Percentiles rank a stretch among this genome's conserved stretches.
Evolutionary conservation across 2,329 filamentous ascomycete genomes (phyloP).

Genomic region (Alternaria sp.): DNA sequence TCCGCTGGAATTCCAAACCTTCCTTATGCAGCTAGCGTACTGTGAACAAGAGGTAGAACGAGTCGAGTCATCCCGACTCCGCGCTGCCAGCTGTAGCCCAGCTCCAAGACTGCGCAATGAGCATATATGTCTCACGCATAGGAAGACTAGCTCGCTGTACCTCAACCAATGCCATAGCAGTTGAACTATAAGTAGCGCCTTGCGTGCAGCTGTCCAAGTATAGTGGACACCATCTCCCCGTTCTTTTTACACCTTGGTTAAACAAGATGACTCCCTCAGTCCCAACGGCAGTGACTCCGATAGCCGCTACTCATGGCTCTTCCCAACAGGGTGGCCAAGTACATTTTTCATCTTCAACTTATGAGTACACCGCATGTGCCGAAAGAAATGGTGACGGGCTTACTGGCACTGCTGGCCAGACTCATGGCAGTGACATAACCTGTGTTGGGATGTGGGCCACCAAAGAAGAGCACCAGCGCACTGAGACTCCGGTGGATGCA

Average conservation of each 20-base stretch:
- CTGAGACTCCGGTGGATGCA: neutral
- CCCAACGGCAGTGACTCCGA: neutral
- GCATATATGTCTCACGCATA: neutral
- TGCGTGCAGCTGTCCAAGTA: neutral
- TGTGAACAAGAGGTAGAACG: neutral
- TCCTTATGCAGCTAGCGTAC: conserved; percentile 1
- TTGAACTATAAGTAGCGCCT: neutral
- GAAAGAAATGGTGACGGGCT: neutral
- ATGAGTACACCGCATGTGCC: neutral
- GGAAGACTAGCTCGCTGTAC: neutral
- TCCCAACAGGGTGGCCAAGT: neutral
- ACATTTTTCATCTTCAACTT: neutral
- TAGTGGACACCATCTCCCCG: neutral
- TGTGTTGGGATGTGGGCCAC: conserved; percentile 1
- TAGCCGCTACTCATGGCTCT: neutral
- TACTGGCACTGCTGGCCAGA: neutral
- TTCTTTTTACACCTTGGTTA: neutral
- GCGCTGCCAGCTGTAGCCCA: neutral
- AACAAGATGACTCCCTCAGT: neutral
- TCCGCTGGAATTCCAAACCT: neutral
- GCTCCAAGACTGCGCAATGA: neutral
- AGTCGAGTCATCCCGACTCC: neutral
- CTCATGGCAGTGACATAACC: neutral
- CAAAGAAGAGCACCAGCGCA: neutral
- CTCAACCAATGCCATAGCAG: neutral